Base-by-base conservation (phyloP, 2,329 filamentous ascomycete species). In the Calonectria fujianensis region DNA sequence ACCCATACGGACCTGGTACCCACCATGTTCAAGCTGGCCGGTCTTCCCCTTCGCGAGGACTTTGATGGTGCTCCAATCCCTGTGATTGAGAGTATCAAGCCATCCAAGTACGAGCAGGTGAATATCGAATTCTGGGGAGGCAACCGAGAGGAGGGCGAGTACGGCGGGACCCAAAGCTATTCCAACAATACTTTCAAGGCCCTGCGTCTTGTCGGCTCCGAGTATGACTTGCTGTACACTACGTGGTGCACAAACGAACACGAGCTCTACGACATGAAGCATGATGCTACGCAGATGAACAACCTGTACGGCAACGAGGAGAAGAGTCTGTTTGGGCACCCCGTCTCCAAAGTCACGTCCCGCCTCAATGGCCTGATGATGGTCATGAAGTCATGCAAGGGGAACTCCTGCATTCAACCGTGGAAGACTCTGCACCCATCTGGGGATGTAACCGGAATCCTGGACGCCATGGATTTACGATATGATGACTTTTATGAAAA, bases 1-100 rank as follows among this genome's bases (percentile, higher is more conserved):
- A 87, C 88, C 0, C 89, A 92, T 69, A 88, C 89, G 3, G 90
- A 92, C 74, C 82, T 92, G 10, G 89, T 88, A 0, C 90, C 90
- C 0, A 92, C 90, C 0, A 84, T 92, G 45, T 86, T 92, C 7
- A 77, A 86, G 1, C 76, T 87, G 0, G 80, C 81, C 1, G 80
- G 80, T 27, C 83, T 82, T 3, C 78, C 83, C 0, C 77, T 85
- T 2, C 85, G 86, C 0, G 78, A 83, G 1, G 89, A 90, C 45
- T 90, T 91, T 75, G 90, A 91, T 75, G 90, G 90, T 0, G 80
- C 82, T 1, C 82, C 88, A 0, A 88, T 91, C 45, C 86, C 88
- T 0, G 69, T 88, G 10, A 27, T n/a, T 20, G 27, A 54, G 2
- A n/a, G 5, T 7, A 65, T 70, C 24, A 32, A 51, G 2, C 16